phyloP scores from a whole-genome alignment of 495 filamentous ascomycete genomes.

The Podospora fimiseda region DNA sequence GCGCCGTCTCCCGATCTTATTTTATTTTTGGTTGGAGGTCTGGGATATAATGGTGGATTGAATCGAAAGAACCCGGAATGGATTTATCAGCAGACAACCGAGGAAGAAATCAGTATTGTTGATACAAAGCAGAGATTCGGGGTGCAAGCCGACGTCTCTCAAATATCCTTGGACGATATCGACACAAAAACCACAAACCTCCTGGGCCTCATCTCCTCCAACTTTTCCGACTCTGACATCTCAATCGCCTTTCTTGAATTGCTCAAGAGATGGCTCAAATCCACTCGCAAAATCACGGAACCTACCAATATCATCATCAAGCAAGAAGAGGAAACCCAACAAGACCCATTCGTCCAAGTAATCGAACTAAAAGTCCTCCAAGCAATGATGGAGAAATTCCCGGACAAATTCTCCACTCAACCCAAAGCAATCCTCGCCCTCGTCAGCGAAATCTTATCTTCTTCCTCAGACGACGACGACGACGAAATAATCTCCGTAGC shows the following conservation, averaged over 20 bases:
- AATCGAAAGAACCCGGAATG: constrained; percentile 27
- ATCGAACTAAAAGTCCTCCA: constrained; percentile 59
- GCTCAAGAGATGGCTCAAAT: constrained; percentile 56
- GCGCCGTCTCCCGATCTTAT: constrained; percentile 37
- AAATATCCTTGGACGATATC: constrained; percentile 26
- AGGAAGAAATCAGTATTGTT: constrained; percentile 28
- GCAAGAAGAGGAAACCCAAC: constrained; percentile 30
- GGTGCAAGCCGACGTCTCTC: not conserved
- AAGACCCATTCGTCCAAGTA: constrained; percentile 43
- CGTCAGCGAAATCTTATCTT: constrained; percentile 50
- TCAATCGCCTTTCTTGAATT: constrained; percentile 58
- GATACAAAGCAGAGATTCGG: constrained; percentile 7
- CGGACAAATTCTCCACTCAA: constrained; percentile 59
- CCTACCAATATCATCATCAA: constrained; percentile 16
- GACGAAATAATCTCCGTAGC: constrained; percentile 53
- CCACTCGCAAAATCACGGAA: constrained; percentile 12
- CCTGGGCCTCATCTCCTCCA: constrained; percentile 46
- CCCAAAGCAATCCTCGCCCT: constrained; percentile 58
- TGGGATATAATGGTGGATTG: constrained; percentile 35
- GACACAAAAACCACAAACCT: constrained; percentile 49
- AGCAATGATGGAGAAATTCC: constrained; percentile 58
- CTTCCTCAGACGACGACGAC: constrained; percentile 35
- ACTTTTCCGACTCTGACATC: constrained; percentile 50
- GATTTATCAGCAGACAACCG: constrained; percentile 25
- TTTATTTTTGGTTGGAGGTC: constrained; percentile 32